phyloP scores from a whole-genome alignment of 1,139 yeast genomes.

The Suhomyces bolitotheri region DNA sequence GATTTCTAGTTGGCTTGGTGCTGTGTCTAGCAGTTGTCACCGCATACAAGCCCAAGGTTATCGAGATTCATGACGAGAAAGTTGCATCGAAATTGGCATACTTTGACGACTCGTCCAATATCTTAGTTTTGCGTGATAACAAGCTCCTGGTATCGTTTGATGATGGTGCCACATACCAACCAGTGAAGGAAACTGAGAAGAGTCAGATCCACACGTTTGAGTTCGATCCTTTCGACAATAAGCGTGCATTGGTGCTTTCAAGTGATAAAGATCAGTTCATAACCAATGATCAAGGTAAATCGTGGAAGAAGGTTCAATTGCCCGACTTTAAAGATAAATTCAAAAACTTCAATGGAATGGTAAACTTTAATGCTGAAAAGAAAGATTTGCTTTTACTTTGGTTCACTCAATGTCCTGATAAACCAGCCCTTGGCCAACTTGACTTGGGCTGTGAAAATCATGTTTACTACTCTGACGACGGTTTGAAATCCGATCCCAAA shows the following conservation, averaged over 20 bases:
- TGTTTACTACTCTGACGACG: conserved; percentile 55
- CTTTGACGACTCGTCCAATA: conserved; percentile 57
- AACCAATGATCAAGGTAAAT: conserved; percentile 57
- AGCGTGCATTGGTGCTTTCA: conserved; percentile 57
- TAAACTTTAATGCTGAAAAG: conserved; percentile 43
- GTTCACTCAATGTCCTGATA: conserved; percentile 31
- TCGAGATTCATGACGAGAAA: conserved; percentile 5
- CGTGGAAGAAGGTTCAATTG: conserved; percentile 51
- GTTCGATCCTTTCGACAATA: conserved; percentile 46
- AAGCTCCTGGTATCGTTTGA: conserved; percentile 49
- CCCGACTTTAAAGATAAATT: conserved; percentile 1
- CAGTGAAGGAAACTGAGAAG: conserved; percentile 32
- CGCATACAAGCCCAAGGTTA: conserved; percentile 17
- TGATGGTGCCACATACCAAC: conserved; percentile 59
- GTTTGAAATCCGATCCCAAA: conserved; percentile 46
- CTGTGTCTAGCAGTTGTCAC: conserved; percentile 2
- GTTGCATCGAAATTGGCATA: conserved; percentile 31
- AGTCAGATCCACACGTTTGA: conserved; percentile 28
- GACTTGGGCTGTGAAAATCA: conserved; percentile 31
- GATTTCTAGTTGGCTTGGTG: conserved; percentile 2
- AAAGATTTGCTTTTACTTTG: conserved; percentile 39
- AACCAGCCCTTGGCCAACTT: conserved; percentile 11
- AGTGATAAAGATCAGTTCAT: conserved; percentile 41
- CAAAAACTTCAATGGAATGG: background rate
- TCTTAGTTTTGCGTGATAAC: conserved; percentile 37